Percentiles rank a stretch among this genome's conserved stretches.
phyloP scores from a whole-genome alignment of 2,329 filamentous ascomycete species.

The Cytospora piceicola region DNA sequence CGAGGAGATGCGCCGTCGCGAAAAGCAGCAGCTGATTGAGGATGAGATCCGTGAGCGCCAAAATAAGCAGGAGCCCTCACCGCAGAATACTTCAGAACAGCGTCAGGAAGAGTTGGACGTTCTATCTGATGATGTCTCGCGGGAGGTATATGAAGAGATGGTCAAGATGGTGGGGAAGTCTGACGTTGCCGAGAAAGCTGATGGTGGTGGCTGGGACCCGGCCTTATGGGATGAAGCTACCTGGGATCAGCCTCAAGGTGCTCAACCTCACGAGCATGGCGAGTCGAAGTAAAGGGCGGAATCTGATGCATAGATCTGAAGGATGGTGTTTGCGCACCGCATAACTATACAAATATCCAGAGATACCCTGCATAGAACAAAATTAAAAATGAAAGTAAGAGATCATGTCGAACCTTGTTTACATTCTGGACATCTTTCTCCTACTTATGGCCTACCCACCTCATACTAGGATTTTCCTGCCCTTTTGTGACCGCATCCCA shows the following conservation, averaged over 20 bases:
- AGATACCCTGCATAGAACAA: slow-evolving; percentile 23
- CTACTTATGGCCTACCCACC: neutral
- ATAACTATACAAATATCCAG: neutral
- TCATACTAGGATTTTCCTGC: neutral
- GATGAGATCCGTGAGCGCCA: neutral
- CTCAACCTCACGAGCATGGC: neutral
- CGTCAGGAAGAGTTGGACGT: neutral
- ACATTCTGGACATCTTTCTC: neutral
- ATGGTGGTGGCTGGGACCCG: slow-evolving; percentile 19
- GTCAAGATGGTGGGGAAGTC: slow-evolving; percentile 4
- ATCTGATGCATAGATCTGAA: neutral
- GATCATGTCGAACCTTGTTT: slow-evolving; percentile 31
- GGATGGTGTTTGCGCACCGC: neutral
- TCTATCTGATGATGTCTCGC: neutral
- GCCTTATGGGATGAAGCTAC: slow-evolving; percentile 11
- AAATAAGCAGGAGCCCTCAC: neutral
- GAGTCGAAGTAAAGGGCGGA: neutral
- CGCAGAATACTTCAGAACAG: neutral
- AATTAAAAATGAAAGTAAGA: neutral
- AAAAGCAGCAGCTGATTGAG: neutral
- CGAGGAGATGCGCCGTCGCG: neutral
- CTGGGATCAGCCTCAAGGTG: neutral
- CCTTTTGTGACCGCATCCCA: neutral
- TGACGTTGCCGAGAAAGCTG: neutral
- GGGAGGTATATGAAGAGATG: neutral